These are phyloP conservation scores for Pyrus communis DNA, from an alignment of 306 rosid species.

Conservation along the genomic window DNA sequence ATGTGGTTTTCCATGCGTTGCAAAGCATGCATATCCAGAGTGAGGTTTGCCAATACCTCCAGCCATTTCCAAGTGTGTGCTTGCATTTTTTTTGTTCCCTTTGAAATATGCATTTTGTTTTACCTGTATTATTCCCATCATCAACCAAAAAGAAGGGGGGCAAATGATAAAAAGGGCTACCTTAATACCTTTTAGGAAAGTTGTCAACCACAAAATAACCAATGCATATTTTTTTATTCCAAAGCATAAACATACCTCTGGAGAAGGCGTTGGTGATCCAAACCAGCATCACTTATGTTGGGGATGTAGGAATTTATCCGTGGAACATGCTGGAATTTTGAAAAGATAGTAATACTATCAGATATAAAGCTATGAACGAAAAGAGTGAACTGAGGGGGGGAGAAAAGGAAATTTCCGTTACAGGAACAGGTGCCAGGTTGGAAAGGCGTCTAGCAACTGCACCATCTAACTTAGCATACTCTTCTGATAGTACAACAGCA, in stretches of 20 bases:
- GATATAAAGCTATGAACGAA: not conserved
- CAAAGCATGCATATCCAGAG: not conserved
- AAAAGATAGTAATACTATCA: conserved; percentile 11
- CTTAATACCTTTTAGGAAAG: not conserved
- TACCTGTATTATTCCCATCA: not conserved
- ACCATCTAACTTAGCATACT: conserved; percentile 71
- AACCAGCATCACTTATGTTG: conserved; percentile 57
- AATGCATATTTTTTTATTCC: not conserved
- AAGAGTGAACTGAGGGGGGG: not conserved
- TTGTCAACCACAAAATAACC: not conserved
- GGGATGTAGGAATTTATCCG: conserved; percentile 78
- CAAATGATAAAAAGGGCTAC: not conserved
- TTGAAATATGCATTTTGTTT: not conserved
- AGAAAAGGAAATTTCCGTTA: conserved; percentile 7
- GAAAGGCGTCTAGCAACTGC: conserved; percentile 56
- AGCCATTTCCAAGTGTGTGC: not conserved
- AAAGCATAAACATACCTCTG: conserved; percentile 51
- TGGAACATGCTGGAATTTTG: conserved; percentile 67
- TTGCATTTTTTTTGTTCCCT: not conserved
- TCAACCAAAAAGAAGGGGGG: not conserved
- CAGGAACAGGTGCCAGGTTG: conserved; percentile 64
- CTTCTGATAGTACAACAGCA: conserved; percentile 66
- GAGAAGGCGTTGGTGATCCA: conserved; percentile 79
- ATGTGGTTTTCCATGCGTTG: not conserved
- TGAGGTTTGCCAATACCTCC: not conserved